Base-by-base conservation (phyloP, 768 basidiomycete genomes). In the Mycena crocata region DNA sequence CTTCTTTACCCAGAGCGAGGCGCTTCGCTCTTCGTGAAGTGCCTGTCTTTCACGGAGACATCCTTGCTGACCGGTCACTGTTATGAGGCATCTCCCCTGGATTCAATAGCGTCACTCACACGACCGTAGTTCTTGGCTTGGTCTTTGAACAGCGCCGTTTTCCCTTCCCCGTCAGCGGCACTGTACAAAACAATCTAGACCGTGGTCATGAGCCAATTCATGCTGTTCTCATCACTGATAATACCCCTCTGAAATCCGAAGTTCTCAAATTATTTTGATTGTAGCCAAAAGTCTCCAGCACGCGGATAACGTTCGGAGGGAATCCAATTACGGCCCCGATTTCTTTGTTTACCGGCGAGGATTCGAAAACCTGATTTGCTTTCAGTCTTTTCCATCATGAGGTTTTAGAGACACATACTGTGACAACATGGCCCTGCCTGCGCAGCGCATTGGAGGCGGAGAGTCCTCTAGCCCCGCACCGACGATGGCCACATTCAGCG, bases 11-110 rank as follows among this genome's bases (percentile, higher is more conserved):
- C 21, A 26, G 37, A 5, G 54, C 39, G 17, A 56, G 39, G 26
- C 54, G 54, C 24, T 56, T 56, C 37, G 35, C 54, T 56, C 54
- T 23, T 40, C 54, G 39, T 56, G 54, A 13, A 56, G 39, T 5
- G 24, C 54, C 8, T 9, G 26, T 12, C 54, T 26, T 17, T 56
- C 37, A 19, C 54, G 42, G 12, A 56, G 23, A 30, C 5, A 19
- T 15, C 54, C 54, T 28, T 26, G 37, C 54, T 56, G 39, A 8
- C 30, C 8, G 28, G 30, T 28, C 12, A 21, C 10, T 4, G n/a
- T n/a, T n/a, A 34, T 51, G 19, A 34, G 49, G 21, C 17, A 31
- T 17, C 15, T 17, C 9, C 8, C 32, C 4, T 8, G 49, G 10
- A 49, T 13, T n/a, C 28, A 31, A n/a, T 7, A 28, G 17, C 32